These are phyloP conservation scores for Blastomyces parvus DNA, from an alignment of 2,329 filamentous ascomycete genomes.

Conservation along the genomic window DNA sequence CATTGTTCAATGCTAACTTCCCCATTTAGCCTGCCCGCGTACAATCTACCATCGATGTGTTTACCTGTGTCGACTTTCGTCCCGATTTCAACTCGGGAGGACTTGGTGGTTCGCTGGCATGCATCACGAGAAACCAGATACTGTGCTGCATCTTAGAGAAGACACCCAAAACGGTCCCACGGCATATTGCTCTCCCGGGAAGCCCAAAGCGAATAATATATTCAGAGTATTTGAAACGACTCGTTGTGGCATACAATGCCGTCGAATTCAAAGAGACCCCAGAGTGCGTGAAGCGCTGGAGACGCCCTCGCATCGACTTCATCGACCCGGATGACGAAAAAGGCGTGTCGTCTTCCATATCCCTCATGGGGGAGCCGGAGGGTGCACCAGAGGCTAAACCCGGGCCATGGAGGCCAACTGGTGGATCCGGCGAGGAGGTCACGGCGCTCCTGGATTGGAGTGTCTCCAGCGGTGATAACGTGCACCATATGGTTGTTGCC, in stretches of 20 bases:
- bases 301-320: conserved; percentile 30
- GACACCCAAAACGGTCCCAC: conserved; percentile 33
- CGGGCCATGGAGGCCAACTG: conserved; percentile 23
- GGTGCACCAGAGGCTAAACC: conserved; percentile 8
- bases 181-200: conserved; percentile 33
- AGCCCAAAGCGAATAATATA: conserved; percentile 38
- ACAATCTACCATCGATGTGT: conserved; percentile 28
- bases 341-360: conserved; percentile 4
- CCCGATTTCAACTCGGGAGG: conserved; percentile 17
- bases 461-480: conserved; percentile 26
- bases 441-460: conserved; percentile 36
- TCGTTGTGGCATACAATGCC: conserved; percentile 41
- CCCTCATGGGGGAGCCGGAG: conserved; percentile 3
- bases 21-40: conserved; percentile 29
- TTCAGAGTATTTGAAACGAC: conserved; percentile 36
- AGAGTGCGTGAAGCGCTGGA: conserved; percentile 25
- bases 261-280: conserved; percentile 21
- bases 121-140: conserved; percentile 39
- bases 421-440: conserved; percentile 32
- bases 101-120: conserved; percentile 39
- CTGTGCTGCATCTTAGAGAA: conserved; percentile 41
- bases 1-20: background rate
- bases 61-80: conserved; percentile 27
- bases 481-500: conserved; percentile 34
- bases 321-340: conserved; percentile 27